phyloP scores from a whole-genome alignment of 352 stramenopile species.

The Phytophthora syringae region DNA sequence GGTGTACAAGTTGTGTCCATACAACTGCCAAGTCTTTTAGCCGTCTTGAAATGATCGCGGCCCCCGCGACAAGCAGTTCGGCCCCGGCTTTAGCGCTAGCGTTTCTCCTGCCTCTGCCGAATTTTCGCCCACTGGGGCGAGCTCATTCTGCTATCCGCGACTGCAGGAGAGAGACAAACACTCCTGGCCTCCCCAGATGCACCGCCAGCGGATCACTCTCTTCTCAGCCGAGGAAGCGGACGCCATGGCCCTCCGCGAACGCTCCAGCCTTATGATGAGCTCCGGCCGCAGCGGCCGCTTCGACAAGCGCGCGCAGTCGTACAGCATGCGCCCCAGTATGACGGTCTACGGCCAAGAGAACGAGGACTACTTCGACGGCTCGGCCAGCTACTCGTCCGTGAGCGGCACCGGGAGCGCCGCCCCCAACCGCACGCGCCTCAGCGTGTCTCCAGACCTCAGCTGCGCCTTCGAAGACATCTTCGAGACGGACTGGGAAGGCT shows the following conservation, averaged over 20 bases:
- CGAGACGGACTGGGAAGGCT: conserved; percentile 89
- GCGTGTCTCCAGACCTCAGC: conserved; percentile 73
- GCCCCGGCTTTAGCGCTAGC: background rate
- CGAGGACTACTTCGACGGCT: conserved; percentile 66
- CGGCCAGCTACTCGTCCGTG: conserved; percentile 54
- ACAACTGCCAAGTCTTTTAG: background rate
- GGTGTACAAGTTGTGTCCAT: background rate
- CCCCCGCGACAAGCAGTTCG: conserved; percentile 22
- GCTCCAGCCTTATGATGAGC: conserved; percentile 37
- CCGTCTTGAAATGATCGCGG: conserved; percentile 15
- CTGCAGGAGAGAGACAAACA: conserved; percentile 14
- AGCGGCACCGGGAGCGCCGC: conserved; percentile 38
- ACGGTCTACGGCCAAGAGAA: conserved; percentile 67
- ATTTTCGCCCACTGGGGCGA: conserved; percentile 19
- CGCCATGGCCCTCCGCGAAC: conserved; percentile 75
- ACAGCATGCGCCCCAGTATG: conserved; percentile 66
- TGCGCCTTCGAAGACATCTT: conserved; percentile 84
- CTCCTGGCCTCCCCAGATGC: conserved; percentile 21
- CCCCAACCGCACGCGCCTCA: conserved; percentile 50
- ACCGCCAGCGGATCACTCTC: conserved; percentile 74
- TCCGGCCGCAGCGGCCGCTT: conserved; percentile 40
- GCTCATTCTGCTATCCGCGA: conserved; percentile 44
- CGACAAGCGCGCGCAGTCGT: conserved; percentile 50
- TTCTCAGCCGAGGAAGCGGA: conserved; percentile 75
- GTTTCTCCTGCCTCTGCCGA: conserved; percentile 14